A percentile compares a stretch with the other conserved stretches of the same genome.
Evolutionary conservation across 139 green algal species (phyloP).

Genomic region (Chlamydomonas eustigma): DNA sequence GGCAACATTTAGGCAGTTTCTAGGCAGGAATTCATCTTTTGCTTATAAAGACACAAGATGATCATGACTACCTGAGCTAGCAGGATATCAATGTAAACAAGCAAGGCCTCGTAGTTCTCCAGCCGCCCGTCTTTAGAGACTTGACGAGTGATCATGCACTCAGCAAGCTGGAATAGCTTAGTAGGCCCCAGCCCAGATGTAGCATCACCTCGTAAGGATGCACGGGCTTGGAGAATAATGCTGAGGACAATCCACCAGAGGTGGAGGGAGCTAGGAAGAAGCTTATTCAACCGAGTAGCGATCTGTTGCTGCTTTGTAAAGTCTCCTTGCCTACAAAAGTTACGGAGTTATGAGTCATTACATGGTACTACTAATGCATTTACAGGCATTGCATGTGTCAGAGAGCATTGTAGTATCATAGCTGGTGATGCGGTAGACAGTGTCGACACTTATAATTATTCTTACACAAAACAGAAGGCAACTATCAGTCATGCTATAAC

Average conservation of each 20-base stretch:
- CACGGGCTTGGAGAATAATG: constrained; percentile 5
- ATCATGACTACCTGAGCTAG: constrained; percentile 34
- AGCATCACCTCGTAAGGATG: not conserved
- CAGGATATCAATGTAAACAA: constrained; percentile 63
- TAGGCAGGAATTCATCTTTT: too few species aligned
- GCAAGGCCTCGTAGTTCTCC: constrained; percentile 51
- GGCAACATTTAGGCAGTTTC: too few species aligned
- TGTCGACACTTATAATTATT: too few species aligned
- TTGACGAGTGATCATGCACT: constrained; percentile 51
- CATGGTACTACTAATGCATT: too few species aligned
- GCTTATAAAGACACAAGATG: too few species aligned
- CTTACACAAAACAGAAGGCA: too few species aligned
- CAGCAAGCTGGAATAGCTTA: constrained; percentile 11
- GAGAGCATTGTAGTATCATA: too few species aligned
- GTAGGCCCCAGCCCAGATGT: not conserved
- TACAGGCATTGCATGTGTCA: too few species aligned
- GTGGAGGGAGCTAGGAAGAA: not conserved
- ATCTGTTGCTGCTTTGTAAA: constrained; percentile 14
- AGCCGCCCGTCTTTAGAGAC: constrained; percentile 24
- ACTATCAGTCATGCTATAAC: too few species aligned
- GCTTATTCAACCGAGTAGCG: constrained; percentile 13
- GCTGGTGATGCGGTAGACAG: too few species aligned
- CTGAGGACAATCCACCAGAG: constrained; percentile 5
- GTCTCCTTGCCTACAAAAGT: not conserved
- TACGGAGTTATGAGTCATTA: too few species aligned